These are phyloP conservation scores for Talaromyces borbonicus DNA, from an alignment of 495 filamentous ascomycete genomes.

Conservation along the genomic window DNA sequence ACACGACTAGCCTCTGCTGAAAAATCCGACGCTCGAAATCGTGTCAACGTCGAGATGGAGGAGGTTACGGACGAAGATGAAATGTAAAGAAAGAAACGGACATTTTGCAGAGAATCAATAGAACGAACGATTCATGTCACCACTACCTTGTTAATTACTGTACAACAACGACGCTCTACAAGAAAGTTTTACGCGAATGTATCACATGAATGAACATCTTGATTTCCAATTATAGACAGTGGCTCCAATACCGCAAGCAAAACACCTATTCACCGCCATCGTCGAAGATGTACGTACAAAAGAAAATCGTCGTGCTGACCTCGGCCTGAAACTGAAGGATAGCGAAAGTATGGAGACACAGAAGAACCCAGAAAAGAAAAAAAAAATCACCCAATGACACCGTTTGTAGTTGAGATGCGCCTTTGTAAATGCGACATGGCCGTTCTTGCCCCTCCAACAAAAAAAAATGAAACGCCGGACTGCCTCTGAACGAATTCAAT, in stretches of 20 bases:
- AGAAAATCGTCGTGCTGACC: neutral
- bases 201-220: neutral
- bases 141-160: no score
- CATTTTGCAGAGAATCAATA: no score
- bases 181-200: no score
- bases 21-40: neutral
- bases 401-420: neutral
- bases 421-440: conserved; percentile 5
- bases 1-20: neutral
- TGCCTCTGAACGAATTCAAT: neutral
- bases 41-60: conserved; percentile 3
- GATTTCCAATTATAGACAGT: neutral
- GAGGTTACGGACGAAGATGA: conserved; percentile 3
- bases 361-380: neutral
- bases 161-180: no score
- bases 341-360: neutral
- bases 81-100: neutral
- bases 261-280: neutral
- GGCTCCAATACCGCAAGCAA: neutral
- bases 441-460: neutral
- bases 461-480: conserved; percentile 2
- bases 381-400: neutral
- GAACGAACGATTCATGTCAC: no score
- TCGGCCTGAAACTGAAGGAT: no score
- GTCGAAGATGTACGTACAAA: neutral